phyloP scores from a whole-genome alignment of 306 rosid species.

The Echinosophora koreensis region DNA sequence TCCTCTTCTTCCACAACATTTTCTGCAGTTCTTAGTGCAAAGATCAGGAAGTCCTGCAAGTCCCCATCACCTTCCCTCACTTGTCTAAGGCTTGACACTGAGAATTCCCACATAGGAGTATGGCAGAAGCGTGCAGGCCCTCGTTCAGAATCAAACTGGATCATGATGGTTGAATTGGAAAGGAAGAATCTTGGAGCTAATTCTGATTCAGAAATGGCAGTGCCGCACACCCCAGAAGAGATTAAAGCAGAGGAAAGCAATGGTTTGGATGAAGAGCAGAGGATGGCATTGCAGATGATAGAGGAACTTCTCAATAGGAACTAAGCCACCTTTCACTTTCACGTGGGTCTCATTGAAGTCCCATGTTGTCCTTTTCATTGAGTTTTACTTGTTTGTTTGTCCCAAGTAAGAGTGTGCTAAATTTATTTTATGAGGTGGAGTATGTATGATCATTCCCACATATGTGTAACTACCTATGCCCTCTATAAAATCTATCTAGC shows the following conservation, averaged over 20 bases:
- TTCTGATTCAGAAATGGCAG: background rate
- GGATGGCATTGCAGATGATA: conserved; percentile 80
- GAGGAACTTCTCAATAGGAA: conserved; percentile 82
- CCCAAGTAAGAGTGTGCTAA: conserved; percentile 44
- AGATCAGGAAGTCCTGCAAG: conserved; percentile 74
- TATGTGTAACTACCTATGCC: conserved; percentile 32
- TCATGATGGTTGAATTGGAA: conserved; percentile 83
- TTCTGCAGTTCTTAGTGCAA: conserved; percentile 66
- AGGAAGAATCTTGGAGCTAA: conserved; percentile 29
- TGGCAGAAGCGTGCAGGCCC: conserved; percentile 85
- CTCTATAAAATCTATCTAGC: background rate
- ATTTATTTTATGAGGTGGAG: background rate
- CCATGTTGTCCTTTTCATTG: conserved; percentile 22
- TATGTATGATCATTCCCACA: conserved; percentile 21
- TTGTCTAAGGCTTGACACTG: conserved; percentile 79
- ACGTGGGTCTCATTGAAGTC: conserved; percentile 37
- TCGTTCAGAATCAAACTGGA: conserved; percentile 74
- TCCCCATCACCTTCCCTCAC: conserved; percentile 83
- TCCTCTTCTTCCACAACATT: conserved; percentile 45
- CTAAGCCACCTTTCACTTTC: conserved; percentile 42
- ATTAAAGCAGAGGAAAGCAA: conserved; percentile 43
- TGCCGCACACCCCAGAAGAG: conserved; percentile 27
- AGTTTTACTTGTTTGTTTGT: conserved; percentile 37
- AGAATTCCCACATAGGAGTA: conserved; percentile 79
- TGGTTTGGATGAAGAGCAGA: conserved; percentile 66